Evolutionary conservation across 345 rosid species (phyloP).

Genomic region (Ceriops tagal): DNA sequence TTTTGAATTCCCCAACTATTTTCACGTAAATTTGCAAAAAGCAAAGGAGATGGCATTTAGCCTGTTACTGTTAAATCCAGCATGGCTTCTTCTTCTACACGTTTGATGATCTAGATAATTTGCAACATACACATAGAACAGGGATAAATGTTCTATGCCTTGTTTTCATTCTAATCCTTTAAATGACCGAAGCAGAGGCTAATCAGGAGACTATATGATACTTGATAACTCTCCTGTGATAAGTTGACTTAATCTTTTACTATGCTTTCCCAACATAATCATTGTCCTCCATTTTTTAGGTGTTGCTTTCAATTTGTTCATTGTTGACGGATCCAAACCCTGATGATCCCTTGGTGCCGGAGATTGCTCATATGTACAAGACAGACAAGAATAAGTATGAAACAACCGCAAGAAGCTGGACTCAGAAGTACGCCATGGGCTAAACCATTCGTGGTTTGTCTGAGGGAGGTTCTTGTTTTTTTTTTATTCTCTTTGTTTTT

Average conservation of each 20-base stretch:
- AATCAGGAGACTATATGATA: too few species aligned
- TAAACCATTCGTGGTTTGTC: conserved; percentile 26
- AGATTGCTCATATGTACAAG: conserved; percentile 97
- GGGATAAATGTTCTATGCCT: too few species aligned
- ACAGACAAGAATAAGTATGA: conserved; percentile 87
- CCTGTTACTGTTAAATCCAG: too few species aligned
- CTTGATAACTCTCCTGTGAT: too few species aligned
- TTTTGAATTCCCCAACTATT: not conserved
- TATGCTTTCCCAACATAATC: not conserved
- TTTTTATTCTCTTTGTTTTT: conserved; percentile 1
- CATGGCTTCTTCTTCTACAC: too few species aligned
- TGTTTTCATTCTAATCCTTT: too few species aligned
- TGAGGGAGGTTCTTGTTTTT: conserved; percentile 13
- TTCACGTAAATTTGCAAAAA: too few species aligned
- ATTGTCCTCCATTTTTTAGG: conserved; percentile 31
- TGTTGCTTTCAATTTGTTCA: conserved; percentile 89
- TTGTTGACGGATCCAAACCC: conserved; percentile 95
- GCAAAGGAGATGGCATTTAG: too few species aligned
- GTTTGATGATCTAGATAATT: too few species aligned
- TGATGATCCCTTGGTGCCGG: conserved; percentile 94
- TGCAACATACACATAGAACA: too few species aligned
- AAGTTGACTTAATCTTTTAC: too few species aligned
- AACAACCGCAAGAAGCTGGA: conserved; percentile 97
- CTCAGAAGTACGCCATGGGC: conserved; percentile 99
- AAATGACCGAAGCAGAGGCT: too few species aligned